Percentiles rank a stretch among this genome's conserved stretches.
Evolutionary conservation across 2,329 filamentous ascomycete species (phyloP).

Genomic region (Claviceps cyperi): DNA sequence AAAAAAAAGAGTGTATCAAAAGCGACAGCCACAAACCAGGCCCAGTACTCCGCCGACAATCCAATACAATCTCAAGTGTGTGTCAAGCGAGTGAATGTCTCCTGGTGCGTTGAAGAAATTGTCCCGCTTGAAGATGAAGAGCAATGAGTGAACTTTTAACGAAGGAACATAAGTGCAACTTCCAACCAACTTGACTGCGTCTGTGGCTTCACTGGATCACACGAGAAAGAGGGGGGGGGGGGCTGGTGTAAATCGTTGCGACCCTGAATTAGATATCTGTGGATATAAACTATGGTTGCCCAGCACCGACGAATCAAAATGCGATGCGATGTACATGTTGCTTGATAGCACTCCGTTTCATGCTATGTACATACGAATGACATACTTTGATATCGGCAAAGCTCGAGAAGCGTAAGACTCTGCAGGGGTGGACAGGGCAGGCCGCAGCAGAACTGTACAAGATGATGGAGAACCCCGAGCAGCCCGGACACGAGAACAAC

Average conservation of each 20-base stretch:
- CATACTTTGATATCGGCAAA: not conserved
- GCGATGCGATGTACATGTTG: not conserved
- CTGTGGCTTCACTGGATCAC: not conserved
- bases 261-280: not conserved
- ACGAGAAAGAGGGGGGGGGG: not conserved
- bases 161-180: not conserved
- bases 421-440: not conserved
- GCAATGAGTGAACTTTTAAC: not conserved
- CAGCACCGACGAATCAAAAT: not conserved
- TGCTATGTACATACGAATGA: not conserved
- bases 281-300: not conserved
- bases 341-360: not conserved
- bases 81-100: not conserved
- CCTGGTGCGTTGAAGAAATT: not conserved
- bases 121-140: not conserved
- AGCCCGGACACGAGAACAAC: not conserved
- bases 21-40: too few species aligned
- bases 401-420: not conserved
- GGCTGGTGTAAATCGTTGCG: not conserved
- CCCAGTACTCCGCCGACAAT: too few species aligned
- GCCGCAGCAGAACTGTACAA: not conserved
- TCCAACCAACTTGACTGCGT: not conserved
- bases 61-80: too few species aligned
- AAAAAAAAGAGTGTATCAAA: too few species aligned
- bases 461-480: not conserved